Base-by-base conservation (phyloP, 345 rosid genomes). In the Arabidopsis arenosa region DNA sequence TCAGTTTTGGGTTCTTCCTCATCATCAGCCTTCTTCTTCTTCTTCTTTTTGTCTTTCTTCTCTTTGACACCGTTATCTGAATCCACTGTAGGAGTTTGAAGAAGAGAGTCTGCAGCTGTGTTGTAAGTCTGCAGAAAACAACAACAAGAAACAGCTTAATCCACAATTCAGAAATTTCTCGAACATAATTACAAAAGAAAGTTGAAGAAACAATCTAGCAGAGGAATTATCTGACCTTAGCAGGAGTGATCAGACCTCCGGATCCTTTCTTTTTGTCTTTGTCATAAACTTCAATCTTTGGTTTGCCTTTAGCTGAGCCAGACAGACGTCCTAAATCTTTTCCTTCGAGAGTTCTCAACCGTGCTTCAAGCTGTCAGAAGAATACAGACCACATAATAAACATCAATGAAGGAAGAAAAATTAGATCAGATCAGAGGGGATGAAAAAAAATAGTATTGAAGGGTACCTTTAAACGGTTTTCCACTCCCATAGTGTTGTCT, bases 221-320 rank as follows among this genome's bases (percentile, higher is more conserved):
- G 14, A 37, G 64, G 0, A 58, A 52, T 4, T 63, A 67, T 13
- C 63, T 67, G 47, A 90, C 97, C 97, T 92, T 92, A 18, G 97
- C 97, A 75, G 95, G 82, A 61, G 96, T 90, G 73, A 90, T 85
- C 57, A 89, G 70, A 33, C 84, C 97, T 26, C 93, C 81, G 26
- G 90, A 70, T 6, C 92, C 91, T 76, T 75, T 84, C 90, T 86
- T 94, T 21, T 86, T 67, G 72, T 94, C 97, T 75, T 90, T 92
- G 78, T 92, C 91, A 80, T 90, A 90, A 54, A 75, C 90, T 80
- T 90, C 96, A 49, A 89, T 87, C 85, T 90, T 94, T 4, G 98
- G 98, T 49, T 94, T 94, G 68, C 97, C 93, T 81, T 89, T 90
- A 18, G 87, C 86, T 51, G 98, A 92, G 35, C 97, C 98, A 57